Evolutionary conservation across 352 stramenopile genomes (phyloP).

Genomic region (Phytopythium kandeliae): DNA sequence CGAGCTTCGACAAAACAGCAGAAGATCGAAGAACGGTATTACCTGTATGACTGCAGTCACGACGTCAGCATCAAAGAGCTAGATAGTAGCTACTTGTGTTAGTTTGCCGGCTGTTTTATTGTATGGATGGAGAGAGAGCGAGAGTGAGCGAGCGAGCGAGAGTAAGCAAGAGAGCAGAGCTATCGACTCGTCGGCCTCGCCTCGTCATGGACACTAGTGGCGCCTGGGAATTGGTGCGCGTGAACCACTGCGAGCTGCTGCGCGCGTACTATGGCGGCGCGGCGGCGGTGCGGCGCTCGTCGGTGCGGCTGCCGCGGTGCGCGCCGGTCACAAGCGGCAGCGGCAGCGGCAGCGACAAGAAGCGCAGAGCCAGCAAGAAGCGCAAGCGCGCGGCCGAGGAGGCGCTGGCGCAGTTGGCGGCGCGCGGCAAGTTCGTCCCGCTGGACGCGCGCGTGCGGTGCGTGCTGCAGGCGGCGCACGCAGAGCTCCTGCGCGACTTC

Average conservation of each 20-base stretch:
- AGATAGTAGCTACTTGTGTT: too few species aligned
- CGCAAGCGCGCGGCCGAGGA: constrained; percentile 24
- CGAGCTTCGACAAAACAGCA: too few species aligned
- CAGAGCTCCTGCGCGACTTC: constrained; percentile 10
- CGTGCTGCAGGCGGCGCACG: constrained; percentile 18
- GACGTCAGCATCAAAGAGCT: too few species aligned
- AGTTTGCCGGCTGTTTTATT: too few species aligned
- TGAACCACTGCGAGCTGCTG: constrained; percentile 46
- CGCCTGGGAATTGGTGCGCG: constrained; percentile 14
- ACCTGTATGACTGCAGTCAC: too few species aligned
- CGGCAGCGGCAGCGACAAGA: constrained; percentile 7
- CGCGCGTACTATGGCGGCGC: constrained; percentile 45
- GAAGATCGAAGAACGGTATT: too few species aligned
- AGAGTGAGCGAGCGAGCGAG: too few species aligned
- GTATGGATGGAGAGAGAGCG: too few species aligned
- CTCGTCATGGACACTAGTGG: too few species aligned
- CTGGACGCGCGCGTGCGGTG: constrained; percentile 15
- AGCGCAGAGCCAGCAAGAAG: constrained; percentile 16
- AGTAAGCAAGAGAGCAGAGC: too few species aligned
- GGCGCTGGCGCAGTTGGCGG: constrained; percentile 30
- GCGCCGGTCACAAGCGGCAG: constrained; percentile 12
- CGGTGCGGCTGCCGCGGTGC: constrained; percentile 22
- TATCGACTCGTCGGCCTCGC: too few species aligned
- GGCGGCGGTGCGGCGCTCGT: constrained; percentile 18
- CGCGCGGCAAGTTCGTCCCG: constrained; percentile 46